Percentiles rank a stretch among this genome's conserved stretches.
Evolutionary conservation across 1,284 basidiomycete species (phyloP).

Genomic region (Ceratorhiza oryzae-sativae): DNA sequence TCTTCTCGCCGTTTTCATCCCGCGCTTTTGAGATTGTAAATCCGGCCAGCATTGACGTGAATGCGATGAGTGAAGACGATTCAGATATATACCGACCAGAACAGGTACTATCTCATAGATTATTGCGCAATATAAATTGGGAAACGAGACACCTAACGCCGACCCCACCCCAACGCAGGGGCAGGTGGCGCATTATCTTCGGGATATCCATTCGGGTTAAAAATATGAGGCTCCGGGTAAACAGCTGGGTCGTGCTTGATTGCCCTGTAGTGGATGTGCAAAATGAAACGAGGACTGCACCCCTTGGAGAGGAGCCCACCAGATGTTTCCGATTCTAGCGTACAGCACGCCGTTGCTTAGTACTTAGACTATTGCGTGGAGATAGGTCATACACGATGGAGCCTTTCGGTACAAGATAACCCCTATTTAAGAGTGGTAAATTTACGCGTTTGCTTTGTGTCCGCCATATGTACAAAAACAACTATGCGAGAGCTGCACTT

Average conservation of each 20-base stretch:
- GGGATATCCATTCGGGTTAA: slow-evolving; percentile 36
- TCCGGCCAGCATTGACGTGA: slow-evolving; percentile 11
- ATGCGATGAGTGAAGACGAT: neutral
- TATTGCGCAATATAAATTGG: neutral
- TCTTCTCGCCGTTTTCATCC: slow-evolving; percentile 11
- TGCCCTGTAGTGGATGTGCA: slow-evolving; percentile 14
- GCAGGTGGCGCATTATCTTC: neutral
- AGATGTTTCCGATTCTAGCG: slow-evolving; percentile 35
- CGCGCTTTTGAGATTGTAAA: slow-evolving; percentile 17
- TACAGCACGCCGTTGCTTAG: neutral
- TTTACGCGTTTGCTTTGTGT: too few species aligned
- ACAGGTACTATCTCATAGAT: neutral
- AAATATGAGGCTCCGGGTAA: slow-evolving; percentile 37
- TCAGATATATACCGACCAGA: slow-evolving; percentile 3
- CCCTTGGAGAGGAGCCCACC: slow-evolving; percentile 33
- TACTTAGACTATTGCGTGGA: neutral
- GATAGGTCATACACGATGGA: slow-evolving; percentile 6
- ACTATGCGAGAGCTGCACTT: neutral
- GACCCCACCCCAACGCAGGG: slow-evolving; percentile 16
- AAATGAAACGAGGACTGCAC: too few species aligned
- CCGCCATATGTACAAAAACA: slow-evolving; percentile 8
- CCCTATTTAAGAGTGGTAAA: too few species aligned
- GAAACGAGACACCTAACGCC: neutral
- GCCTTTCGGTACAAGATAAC: slow-evolving; percentile 36
- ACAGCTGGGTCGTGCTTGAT: slow-evolving; percentile 26